Evolutionary conservation across 495 filamentous ascomycete genomes (phyloP), one percentile per base, ranked within the genome.

Genomic region (Lindgomyces ingoldianus): DNA sequence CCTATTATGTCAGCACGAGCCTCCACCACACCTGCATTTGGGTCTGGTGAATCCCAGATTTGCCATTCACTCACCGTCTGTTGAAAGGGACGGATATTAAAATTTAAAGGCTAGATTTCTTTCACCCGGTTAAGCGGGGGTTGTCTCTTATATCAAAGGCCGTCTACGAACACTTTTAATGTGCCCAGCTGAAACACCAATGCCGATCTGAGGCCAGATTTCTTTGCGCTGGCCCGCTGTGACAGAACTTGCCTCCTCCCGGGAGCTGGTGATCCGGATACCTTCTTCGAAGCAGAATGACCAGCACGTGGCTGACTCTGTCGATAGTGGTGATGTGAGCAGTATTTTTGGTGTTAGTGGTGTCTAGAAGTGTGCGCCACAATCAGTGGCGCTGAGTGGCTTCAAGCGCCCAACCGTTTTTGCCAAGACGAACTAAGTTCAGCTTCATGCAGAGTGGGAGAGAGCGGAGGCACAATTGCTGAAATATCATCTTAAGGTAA

Each of bases 331-430:
- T 53, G 24, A 53, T 30, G 49, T 53, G 49, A 53, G 49, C 49
- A 53, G 49, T 53, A 53, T 53, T 53, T 53, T 53, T 53, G 49
- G 49, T 19, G 24, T n/a, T 24, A 30, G 49, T 25, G n/a, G 21
- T n/a, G n/a, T n/a, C n/a, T n/a, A n/a, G n/a, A n/a, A n/a, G n/a
- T n/a, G n/a, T n/a, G n/a, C n/a, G n/a, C n/a, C n/a, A n/a, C n/a
- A n/a, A n/a, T n/a, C n/a, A n/a, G n/a, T n/a, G n/a, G n/a, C n/a
- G n/a, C n/a, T n/a, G n/a, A n/a, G n/a, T n/a, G n/a, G n/a, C n/a
- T n/a, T n/a, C n/a, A n/a, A n/a, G n/a, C n/a, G n/a, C n/a, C n/a
- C n/a, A n/a, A n/a, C n/a, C n/a, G n/a, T n/a, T n/a, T n/a, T n/a
- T n/a, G n/a, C n/a, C n/a, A n/a, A n/a, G n/a, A n/a, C n/a, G n/a